Base-by-base conservation (phyloP, 2,329 filamentous ascomycete genomes). In the Phyllosticta citribraziliensis region DNA sequence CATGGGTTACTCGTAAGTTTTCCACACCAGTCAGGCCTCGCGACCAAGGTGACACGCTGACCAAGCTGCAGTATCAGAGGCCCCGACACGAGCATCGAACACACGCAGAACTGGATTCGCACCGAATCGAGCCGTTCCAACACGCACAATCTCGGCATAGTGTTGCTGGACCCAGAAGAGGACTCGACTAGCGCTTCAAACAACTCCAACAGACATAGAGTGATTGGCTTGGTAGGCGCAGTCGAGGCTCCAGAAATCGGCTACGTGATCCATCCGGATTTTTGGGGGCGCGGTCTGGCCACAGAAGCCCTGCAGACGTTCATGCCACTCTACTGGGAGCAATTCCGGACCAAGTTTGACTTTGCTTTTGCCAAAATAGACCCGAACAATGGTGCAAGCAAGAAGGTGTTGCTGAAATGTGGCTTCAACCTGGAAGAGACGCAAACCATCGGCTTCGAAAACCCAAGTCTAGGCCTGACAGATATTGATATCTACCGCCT, bases 141-240 rank as follows among this genome's bases (percentile, higher is more conserved):
- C 55, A 80, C 77, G 30, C 87, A 81, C 77, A 82, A 86, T 68
- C 84, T 79, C 65, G 77, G 79, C 64, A 78, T 88, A 61, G 78
- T 82, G 64, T 69, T 85, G 20, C 67, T 70, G 14, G 60, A 65
- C 11, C 33, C 65, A 30, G 52, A 40, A 24, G 50, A 57, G 52
- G 24, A 57, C 55, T 17, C 35, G 55, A 20, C 59, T 50, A 22
- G 27, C 54, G 51, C 60, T 60, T 24, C 51, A 61, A 56, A 54
- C 54, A 22, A 33, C 12, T 9, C 25, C 19, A 47, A 22, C n/a
- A 56, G 51, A 20, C 68, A 69, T 33, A 68, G 67, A 57, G 72
- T 78, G 40, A 74, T 78, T 20, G 76, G 76, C 25, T 64, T 77
- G 51, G 68, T 78, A 24, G 76, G 76, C 20, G 72, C 72, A 35